These are phyloP conservation scores for Physaria fendleri DNA, from an alignment of 345 rosid species.

Conservation along the genomic window DNA sequence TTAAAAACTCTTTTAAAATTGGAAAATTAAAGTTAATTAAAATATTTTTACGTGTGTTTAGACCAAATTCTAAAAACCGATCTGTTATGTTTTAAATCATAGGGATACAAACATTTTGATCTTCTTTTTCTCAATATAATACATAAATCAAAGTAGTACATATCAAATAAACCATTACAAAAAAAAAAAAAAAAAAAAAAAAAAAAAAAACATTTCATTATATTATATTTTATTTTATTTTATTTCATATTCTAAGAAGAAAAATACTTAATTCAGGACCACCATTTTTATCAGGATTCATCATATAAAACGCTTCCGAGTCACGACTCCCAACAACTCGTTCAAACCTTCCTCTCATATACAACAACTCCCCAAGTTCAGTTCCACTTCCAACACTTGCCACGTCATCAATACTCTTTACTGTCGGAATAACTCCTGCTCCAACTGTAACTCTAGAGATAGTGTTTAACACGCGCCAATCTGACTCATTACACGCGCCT, in stretches of 20 bases:
- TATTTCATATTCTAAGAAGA: constrained; percentile 69
- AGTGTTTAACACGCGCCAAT: constrained; percentile 71
- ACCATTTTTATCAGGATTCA: constrained; percentile 87
- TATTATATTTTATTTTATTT: too few relatives aligned
- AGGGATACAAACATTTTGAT: too few relatives aligned
- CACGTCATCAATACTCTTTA: constrained; percentile 27
- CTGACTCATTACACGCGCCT: constrained; percentile 42
- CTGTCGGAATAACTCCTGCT: constrained; percentile 74
- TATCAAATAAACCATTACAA: too few relatives aligned
- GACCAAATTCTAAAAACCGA: too few relatives aligned
- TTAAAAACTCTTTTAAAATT: too few relatives aligned
- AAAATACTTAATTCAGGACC: constrained; percentile 94
- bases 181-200: too few relatives aligned
- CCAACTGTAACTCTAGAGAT: constrained; percentile 73
- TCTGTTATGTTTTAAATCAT: too few relatives aligned
- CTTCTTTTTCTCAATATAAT: too few relatives aligned
- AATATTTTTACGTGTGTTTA: too few relatives aligned
- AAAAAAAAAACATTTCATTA: background rate
- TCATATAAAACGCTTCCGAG: constrained; percentile 95
- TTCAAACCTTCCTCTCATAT: constrained; percentile 85
- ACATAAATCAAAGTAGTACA: too few relatives aligned
- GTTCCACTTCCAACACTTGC: constrained; percentile 20
- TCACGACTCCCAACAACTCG: constrained; percentile 92
- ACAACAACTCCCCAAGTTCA: constrained; percentile 71
- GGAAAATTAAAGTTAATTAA: too few relatives aligned